Evolutionary conservation across 1,139 yeast species (phyloP).

Genomic region (Candida tropicalis): DNA sequence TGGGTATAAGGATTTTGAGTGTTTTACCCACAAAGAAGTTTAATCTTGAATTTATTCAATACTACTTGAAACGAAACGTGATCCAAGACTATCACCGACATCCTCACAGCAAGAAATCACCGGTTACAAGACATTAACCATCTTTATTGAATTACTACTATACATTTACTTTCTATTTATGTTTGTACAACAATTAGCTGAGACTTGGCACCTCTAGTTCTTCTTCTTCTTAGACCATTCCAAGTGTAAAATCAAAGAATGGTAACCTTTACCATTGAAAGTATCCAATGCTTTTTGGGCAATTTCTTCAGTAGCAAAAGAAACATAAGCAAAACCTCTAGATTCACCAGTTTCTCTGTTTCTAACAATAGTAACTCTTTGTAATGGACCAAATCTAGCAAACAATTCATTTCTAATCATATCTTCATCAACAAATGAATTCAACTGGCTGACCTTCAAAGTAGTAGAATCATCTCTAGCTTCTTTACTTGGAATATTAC

Average conservation of each 20-base stretch:
- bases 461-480: slow-evolving; percentile 86
- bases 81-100: too few species aligned
- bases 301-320: slow-evolving; percentile 65
- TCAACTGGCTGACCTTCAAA: slow-evolving; percentile 88
- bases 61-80: too few species aligned
- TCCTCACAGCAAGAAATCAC: too few species aligned
- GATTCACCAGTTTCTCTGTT: slow-evolving; percentile 94
- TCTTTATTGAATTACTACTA: too few species aligned
- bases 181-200: neutral
- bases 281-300: slow-evolving; percentile 81
- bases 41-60: too few species aligned
- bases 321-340: slow-evolving; percentile 96
- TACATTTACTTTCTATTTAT: neutral
- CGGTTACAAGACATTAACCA: too few species aligned
- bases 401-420: slow-evolving; percentile 76
- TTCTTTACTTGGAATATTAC: slow-evolving; percentile 51
- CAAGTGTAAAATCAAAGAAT: slow-evolving; percentile 82
- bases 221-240: slow-evolving; percentile 58
- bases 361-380: slow-evolving; percentile 82
- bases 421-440: slow-evolving; percentile 81
- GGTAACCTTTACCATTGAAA: slow-evolving; percentile 90
- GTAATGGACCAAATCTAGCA: slow-evolving; percentile 70
- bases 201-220: slow-evolving; percentile 9
- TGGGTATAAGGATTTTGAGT: too few species aligned
- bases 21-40: too few species aligned